Base-by-base conservation (phyloP, 2,329 filamentous ascomycete genomes). In the Tolypocladium ovalisporum region DNA sequence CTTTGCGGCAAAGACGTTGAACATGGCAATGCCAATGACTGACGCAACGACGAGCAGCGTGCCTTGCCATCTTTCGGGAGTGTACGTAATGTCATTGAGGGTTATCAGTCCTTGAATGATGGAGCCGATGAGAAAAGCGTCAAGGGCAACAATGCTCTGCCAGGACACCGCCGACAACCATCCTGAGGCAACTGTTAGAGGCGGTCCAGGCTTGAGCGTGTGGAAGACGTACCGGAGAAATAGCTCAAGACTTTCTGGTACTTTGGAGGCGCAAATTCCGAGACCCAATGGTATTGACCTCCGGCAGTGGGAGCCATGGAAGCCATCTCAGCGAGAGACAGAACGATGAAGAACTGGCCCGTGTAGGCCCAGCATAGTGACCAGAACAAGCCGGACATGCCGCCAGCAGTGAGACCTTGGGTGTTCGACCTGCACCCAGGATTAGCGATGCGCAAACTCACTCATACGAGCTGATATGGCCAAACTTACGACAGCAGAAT, bases 281-380 rank as follows among this genome's bases (percentile, higher is more conserved):
- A 81, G 1, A 82, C 79, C 79, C 79, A 83, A 61, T 82, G 79
- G 60, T 83, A 83, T 63, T 84, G 80, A 1, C 81, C 81, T 19
- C 81, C 80, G 4, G 76, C 75, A 0, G 79, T 84, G 0, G 81
- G 81, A 4, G 79, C 79, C 72, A 80, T 80, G 7, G 76, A 79
- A 1, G 75, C 76, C 71, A 79, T 76, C 61, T 79, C 77, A 8
- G 76, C 75, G 69, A 79, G 73, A 4, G 74, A 77, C 68, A 73
- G 44, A 67, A 71, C 55, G 15, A 72, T 62, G 15, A 77, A 65
- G 61, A 70, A 77, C 54, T 58, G 54, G 34, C 59, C 59, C 19
- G 44, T 24, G 32, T 61, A 58, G 5, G 61, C 36, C 60, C 60
- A 62, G 37, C 56, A 57, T 17, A 62, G 51, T 10, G 58, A 61